Evolutionary conservation across 2,329 filamentous ascomycete genomes (phyloP).

Genomic region (Cordyceps fumosorosea): DNA sequence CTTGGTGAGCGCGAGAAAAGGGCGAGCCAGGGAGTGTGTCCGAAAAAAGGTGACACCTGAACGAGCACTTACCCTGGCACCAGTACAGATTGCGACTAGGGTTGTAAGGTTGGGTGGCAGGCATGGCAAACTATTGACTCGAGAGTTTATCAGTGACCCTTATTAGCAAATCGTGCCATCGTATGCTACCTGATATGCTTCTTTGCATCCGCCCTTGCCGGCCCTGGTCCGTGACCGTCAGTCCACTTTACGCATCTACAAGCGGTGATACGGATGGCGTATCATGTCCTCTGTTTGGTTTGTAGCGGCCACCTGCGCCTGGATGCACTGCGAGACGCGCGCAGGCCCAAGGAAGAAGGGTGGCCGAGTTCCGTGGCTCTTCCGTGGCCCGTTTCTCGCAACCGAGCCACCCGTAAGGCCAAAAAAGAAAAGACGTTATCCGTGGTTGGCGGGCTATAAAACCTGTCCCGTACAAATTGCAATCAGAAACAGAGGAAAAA

Average conservation of each 20-base stretch:
- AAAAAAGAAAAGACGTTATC: background rate
- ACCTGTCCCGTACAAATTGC: too few species aligned
- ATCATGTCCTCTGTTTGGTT: background rate
- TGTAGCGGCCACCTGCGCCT: background rate
- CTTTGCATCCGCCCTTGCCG: background rate
- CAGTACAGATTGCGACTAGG: background rate
- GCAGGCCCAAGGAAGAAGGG: background rate
- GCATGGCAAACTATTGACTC: background rate
- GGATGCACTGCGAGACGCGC: background rate
- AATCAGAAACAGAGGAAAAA: background rate
- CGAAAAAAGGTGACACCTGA: background rate
- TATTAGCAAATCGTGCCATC: background rate
- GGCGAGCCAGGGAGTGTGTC: conserved; percentile 1
- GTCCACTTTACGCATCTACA: background rate
- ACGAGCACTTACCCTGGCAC: background rate
- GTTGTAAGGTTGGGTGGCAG: background rate
- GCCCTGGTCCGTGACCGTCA: background rate
- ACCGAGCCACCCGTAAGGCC: background rate
- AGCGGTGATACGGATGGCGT: conserved; percentile 5
- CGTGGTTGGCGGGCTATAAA: background rate
- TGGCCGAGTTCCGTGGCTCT: background rate
- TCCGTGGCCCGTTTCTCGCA: background rate
- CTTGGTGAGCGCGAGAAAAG: background rate
- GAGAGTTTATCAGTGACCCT: background rate
- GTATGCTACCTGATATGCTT: conserved; percentile 2